These are phyloP conservation scores for Podospora pseudoanserina DNA, from an alignment of 495 filamentous ascomycete species.

Conservation along the genomic window DNA sequence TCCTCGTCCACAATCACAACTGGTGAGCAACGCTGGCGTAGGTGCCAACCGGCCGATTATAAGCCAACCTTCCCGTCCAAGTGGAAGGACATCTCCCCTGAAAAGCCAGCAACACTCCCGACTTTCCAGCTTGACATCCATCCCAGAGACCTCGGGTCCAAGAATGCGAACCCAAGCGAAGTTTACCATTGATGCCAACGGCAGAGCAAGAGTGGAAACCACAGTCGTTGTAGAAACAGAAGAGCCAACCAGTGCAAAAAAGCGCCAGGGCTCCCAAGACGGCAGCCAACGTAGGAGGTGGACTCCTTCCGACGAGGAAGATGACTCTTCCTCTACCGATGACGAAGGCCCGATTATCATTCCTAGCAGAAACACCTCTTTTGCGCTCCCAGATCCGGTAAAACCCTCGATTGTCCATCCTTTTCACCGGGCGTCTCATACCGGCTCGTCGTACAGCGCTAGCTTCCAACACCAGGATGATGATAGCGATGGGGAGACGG, in stretches of 20 bases:
- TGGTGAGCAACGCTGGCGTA: conserved; percentile 23
- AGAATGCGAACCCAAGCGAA: conserved; percentile 55
- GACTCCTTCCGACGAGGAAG: conserved; percentile 43
- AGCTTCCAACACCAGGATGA: conserved; percentile 33
- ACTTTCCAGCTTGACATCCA: conserved; percentile 47
- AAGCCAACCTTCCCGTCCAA: conserved; percentile 36
- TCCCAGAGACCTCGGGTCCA: conserved; percentile 45
- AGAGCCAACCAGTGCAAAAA: conserved; percentile 26
- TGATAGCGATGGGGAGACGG: conserved; percentile 57
- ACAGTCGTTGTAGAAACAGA: conserved; percentile 52
- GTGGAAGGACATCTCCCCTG: conserved; percentile 48
- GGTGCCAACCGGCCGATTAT: conserved; percentile 31
- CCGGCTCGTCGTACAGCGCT: conserved; percentile 43
- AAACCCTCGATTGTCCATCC: conserved; percentile 47
- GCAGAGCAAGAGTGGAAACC: conserved; percentile 68
- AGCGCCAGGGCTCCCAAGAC: conserved; percentile 29
- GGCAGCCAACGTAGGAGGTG: conserved; percentile 23
- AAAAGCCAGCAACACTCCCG: conserved; percentile 45
- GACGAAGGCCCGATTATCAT: conserved; percentile 65
- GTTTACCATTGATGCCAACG: conserved; percentile 68
- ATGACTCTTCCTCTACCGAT: conserved; percentile 53
- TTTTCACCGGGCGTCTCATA: conserved; percentile 52
- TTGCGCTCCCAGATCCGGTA: conserved; percentile 53
- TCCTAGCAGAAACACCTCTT: conserved; percentile 60
- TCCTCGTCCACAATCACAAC: conserved; percentile 27